phyloP scores from a whole-genome alignment of 1,139 yeast genomes.

The Protomyces macrosporus region DNA sequence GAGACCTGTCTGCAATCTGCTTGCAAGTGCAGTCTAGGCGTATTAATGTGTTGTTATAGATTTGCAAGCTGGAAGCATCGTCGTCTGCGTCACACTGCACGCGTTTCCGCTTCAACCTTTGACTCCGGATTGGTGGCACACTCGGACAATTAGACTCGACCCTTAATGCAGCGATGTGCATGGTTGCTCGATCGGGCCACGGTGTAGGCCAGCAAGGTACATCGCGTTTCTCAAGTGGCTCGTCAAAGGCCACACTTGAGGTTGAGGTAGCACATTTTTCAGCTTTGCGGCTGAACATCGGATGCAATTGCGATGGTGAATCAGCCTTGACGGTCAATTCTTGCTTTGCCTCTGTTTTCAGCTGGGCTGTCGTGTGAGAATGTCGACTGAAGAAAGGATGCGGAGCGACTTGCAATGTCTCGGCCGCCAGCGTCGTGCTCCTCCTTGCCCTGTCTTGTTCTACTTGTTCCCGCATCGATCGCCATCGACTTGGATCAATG shows the following conservation, averaged over 20 bases:
- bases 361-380: not conserved
- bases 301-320: not conserved
- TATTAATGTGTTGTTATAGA: not conserved
- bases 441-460: not conserved
- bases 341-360: not conserved
- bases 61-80: not conserved
- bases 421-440: not conserved
- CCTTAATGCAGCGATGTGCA: not conserved
- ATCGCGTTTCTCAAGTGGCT: not conserved
- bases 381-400: constrained; percentile 14
- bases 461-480: not conserved
- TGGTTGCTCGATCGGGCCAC: not conserved
- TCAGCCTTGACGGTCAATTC: not conserved
- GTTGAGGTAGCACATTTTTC: not conserved
- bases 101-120: not conserved
- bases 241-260: not conserved
- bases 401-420: not conserved
- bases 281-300: not conserved
- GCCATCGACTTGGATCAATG: not conserved
- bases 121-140: too few species aligned
- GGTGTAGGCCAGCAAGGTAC: not conserved
- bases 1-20: not conserved
- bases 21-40: not conserved
- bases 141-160: too few species aligned
- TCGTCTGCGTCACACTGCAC: not conserved